Base-by-base conservation (phyloP, 495 filamentous ascomycete species). In the Cudoniella acicularis region DNA sequence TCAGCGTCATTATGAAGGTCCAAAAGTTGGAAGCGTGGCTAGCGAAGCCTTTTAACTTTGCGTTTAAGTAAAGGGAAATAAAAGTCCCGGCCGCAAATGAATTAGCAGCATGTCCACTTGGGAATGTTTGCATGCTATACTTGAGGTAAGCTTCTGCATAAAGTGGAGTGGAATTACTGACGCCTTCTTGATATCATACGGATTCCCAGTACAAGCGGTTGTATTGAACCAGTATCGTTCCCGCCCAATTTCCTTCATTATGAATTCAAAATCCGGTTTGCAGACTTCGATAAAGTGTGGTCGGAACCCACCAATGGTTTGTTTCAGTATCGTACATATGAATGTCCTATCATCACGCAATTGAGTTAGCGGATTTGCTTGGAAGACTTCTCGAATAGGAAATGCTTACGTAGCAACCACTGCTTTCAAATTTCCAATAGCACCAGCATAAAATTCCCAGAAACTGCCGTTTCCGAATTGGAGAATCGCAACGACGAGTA, bases 41-140 rank as follows among this genome's bases (percentile, higher is more conserved):
- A 48, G 77, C 61, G 59, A 82, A 84, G 20, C 83, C 75, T 68
- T 86, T 85, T 18, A 88, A 72, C 58, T 87, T 86, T 6, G 80
- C 83, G 59, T 87, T 87, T 17, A 88, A 71, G 66, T 85, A 89
- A 0, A 88, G 73, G n/a, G 73, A 74, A 3, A 86, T 65, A 56
- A 76, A 88, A 3, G 77, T 64, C 49, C 80, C 79, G n/a, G 77
- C 80, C 0, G 81, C 80, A 56, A 85, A 87, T 0, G 83, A 78
- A 8, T 78, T 78, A 0, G 77, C 75, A 42, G 81, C 72, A 64
- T 87, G 84, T 4, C 86, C 86, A 10, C 73, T 79, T 0, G 85
- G 85, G 64, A 88, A 86, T 1, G 76, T 79, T 63, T 84, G 77
- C 25, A 87, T 68, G 10, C 74, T 76, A 57, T 76, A 75, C 53